Evolutionary conservation across 1,284 basidiomycete genomes (phyloP).

Genomic region (Sporisorium graminicola): DNA sequence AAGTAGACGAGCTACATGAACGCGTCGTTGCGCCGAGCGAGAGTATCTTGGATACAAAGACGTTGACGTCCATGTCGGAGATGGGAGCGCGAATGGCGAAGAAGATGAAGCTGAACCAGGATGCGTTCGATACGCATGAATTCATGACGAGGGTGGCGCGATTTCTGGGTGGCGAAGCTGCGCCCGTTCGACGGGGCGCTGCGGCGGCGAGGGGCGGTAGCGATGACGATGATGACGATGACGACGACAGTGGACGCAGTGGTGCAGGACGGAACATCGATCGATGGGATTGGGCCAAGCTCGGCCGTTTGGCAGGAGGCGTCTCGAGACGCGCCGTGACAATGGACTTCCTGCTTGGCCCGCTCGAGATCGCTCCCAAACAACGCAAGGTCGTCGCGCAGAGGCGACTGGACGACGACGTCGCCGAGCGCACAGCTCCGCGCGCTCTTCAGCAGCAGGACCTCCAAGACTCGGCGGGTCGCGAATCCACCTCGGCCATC

Average conservation of each 20-base stretch:
- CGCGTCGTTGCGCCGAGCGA: conserved; percentile 34
- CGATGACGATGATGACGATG: conserved; percentile 20
- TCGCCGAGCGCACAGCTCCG: conserved; percentile 36
- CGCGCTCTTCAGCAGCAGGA: conserved; percentile 52
- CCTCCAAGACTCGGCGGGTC: conserved; percentile 49
- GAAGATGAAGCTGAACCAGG: conserved; percentile 58
- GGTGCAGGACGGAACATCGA: conserved; percentile 7
- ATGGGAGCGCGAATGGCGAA: conserved; percentile 63
- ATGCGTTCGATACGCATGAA: conserved; percentile 65
- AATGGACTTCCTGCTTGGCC: conserved; percentile 65
- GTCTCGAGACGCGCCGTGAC: conserved; percentile 54
- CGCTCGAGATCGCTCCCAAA: conserved; percentile 55
- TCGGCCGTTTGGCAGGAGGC: conserved; percentile 45
- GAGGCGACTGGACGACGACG: conserved; percentile 19
- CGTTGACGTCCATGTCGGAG: conserved; percentile 58
- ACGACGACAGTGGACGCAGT: neutral
- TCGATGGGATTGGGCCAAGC: conserved; percentile 60
- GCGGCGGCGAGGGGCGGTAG: conserved; percentile 3
- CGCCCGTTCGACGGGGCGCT: conserved; percentile 7
- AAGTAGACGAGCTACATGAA: conserved; percentile 31
- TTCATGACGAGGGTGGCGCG: conserved; percentile 52
- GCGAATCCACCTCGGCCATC: conserved; percentile 62
- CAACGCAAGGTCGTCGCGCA: conserved; percentile 15
- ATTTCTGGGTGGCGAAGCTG: conserved; percentile 51
- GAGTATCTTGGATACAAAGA: conserved; percentile 61